Evolutionary conservation across 345 rosid species (phyloP), one percentile per base, ranked within the genome.

Genomic region (Nephelium lappaceum): DNA sequence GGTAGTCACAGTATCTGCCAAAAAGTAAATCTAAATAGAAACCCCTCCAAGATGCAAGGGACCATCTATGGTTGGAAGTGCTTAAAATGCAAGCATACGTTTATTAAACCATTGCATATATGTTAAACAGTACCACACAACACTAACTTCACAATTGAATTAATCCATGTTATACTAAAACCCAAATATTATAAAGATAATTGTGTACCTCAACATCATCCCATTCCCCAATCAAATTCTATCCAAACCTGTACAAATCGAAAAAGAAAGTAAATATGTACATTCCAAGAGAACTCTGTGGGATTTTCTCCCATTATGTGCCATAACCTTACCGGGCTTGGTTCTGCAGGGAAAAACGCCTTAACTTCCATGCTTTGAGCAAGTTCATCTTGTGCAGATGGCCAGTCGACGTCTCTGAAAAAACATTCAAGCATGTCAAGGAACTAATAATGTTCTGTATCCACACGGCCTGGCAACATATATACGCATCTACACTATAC

Each of bases 211-310:
- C 92, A 78, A 90, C 83, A 69, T 93, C 94, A 71, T 96, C 98
- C 27, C 90, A 23, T 72, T 88, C 94, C n/a, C 99, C 36, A 96
- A 85, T 96, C 99, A 80, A 91, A 96, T 79, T 93, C 98, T 89
- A 11, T 94, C 84, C 36, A 31, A 79, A 94, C 89, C 99, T 96
- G 91, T 88, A 91, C 64, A 77, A 41, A 64, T 27, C 71, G 69
- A 83, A 51, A 78, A 60, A 19, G 74, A 42, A 57, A 10, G 57
- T 85, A 73, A 88, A 62, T 24, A 19, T 64, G 61, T 18, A 45
- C 49, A 58, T 31, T 31, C 36, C 36, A 31, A 31, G 36, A 31
- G 36, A 31, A 1, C 36, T 31, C 36, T 2, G 36, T 31, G 36
- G 36, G 36, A 31, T 31, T 60, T 21, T 27, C 41, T 73, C 39